Evolutionary conservation across 257 asterid species (phyloP), one percentile per base, ranked within the genome.

Genomic region (Phtheirospermum japonicum): DNA sequence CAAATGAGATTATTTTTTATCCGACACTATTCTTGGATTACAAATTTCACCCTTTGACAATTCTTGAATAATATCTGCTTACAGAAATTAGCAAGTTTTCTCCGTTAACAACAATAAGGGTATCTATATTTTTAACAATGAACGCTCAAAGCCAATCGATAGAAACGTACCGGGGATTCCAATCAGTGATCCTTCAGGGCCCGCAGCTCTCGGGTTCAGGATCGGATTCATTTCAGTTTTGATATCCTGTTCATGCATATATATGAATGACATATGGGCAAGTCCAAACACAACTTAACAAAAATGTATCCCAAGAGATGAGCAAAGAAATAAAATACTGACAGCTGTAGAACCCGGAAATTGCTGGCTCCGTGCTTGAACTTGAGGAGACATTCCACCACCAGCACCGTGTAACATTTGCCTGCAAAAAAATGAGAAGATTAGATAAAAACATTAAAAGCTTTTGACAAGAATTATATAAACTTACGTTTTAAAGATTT

Each of bases 331-430:
- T 9, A 57, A 72, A 62, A 59, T 71, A 80, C 97, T 77, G 52
- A 93, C 99, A 13, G 89, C 84, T 31, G 94, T 56, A 79, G 99
- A 79, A 55, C 94, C 99, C 7, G 94, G 94, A 79, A 85, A 86
- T 76, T 89, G 99, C 71, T 89, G 99, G 83, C 79, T 82, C 55
- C 94, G 86, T 58, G 83, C 78, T 76, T 90, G 99, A 68, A 87
- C 91, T 70, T 89, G 99, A 5, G 99, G 86, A 23, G 97, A 85
- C 85, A 87, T 87, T 56, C 83, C 93, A 68, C 95, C 96, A 57
- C 85, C 80, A 45, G 82, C 6, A 76, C 95, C 94, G 66, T 87
- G 96, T 51, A 85, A 76, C 76, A 89, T 80, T 77, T 82, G 96
- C 87, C 99, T 93, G 82, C 39, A 76, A 74, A 36, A 62, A 33